Base-by-base conservation (phyloP, 2,329 filamentous ascomycete genomes). In the Fusarium xyrophilum region DNA sequence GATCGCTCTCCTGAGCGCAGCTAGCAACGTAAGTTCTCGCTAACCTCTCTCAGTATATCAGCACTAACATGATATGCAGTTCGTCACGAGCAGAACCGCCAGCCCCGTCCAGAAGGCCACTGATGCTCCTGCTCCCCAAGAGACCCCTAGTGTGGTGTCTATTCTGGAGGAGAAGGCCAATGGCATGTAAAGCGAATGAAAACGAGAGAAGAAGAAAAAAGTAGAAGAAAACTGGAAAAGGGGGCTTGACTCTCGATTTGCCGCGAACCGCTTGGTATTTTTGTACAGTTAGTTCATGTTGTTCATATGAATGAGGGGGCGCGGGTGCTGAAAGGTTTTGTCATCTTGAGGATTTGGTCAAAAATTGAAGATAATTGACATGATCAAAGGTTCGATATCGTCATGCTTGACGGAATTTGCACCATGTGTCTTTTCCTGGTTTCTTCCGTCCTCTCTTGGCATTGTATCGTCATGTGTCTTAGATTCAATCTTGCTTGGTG, bases 1-100 rank as follows among this genome's bases (percentile, higher is more conserved):
- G 75, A 92, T 93, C 76, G 94, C 94, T 56, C 84, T 97, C 71
- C 83, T 97, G 76, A 91, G 90, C 73, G 94, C 94, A 53, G 93
- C 93, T 58, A 92, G 89, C 79, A 94, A 91, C 74, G 93, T 96
- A 84, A 88, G 91, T 85, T 7, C 53, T 32, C 2, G 8, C 2
- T 4, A 13, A 13, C 12, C 12, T n/a, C 17, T n/a, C 1, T 15
- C 30, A 15, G 30, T 19, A 27, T 28, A 28, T 9, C 14, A 38
- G 3, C 6, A 39, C 43, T 65, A 36, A 65, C 27, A 21, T 7
- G 5, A 13, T 4, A 3, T 38, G 10, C 2, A 68, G 65, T 68
- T 68, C 14, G 53, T 68, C 13, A 36, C 60, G 6, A 68, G 65
- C 65, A 51, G 65, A 36, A 60, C 65, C 17, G 27, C 38, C 9